Evolutionary conservation across 148 eudicot species (phyloP).

Genomic region (Cornus controversa): DNA sequence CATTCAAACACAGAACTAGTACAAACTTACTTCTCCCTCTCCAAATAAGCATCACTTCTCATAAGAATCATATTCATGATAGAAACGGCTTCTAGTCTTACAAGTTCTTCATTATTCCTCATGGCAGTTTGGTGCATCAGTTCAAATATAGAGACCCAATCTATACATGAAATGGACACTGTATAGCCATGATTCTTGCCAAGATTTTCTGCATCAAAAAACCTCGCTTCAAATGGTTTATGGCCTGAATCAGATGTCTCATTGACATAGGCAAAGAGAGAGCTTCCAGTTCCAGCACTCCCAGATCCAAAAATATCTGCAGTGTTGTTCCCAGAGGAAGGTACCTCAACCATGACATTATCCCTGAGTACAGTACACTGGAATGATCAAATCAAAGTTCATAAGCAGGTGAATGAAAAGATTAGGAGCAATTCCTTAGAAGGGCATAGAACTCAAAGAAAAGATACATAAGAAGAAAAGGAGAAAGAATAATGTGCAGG

Average conservation of each 20-base stretch:
- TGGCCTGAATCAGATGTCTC: slow-evolving; percentile 9
- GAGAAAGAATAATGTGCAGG: too few species aligned
- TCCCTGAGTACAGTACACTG: slow-evolving; percentile 95
- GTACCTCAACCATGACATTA: slow-evolving; percentile 55
- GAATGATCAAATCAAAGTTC: slow-evolving; percentile 73
- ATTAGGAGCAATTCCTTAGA: background rate
- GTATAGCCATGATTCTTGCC: slow-evolving; percentile 7
- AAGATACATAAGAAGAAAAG: too few species aligned
- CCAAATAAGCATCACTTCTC: slow-evolving; percentile 64
- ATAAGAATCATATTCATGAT: slow-evolving; percentile 17
- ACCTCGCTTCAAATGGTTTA: slow-evolving; percentile 4
- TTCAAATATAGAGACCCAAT: slow-evolving; percentile 25
- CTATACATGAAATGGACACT: slow-evolving; percentile 10
- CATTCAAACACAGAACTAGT: background rate
- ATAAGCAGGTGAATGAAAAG: slow-evolving; percentile 47
- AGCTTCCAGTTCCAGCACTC: slow-evolving; percentile 1
- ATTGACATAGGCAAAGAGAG: background rate
- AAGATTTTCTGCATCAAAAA: slow-evolving; percentile 2
- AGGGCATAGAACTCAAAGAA: background rate
- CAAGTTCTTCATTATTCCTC: slow-evolving; percentile 15
- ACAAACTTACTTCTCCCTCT: slow-evolving; percentile 66
- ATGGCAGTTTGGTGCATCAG: slow-evolving; percentile 23
- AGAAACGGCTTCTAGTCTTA: slow-evolving; percentile 25
- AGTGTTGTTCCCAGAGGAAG: slow-evolving; percentile 27
- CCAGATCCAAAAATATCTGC: slow-evolving; percentile 6